A percentile compares a stretch with the other conserved stretches of the same genome.
Evolutionary conservation across 352 stramenopile genomes (phyloP).

Genomic region (Globisporangium takayamanum): DNA sequence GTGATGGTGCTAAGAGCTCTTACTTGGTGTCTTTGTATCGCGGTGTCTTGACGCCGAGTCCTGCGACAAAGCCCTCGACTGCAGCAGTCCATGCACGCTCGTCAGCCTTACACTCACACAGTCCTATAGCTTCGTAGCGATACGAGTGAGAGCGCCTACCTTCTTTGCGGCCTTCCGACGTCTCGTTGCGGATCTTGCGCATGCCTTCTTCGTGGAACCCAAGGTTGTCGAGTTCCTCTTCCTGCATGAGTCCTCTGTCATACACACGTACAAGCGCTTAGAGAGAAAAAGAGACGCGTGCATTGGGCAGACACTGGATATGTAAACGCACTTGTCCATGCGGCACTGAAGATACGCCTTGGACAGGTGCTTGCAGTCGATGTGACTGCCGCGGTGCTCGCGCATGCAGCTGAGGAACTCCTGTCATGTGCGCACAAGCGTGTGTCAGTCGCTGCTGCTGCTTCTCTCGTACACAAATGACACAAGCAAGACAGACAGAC

Average conservation of each 20-base stretch:
- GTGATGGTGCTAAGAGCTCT: neutral
- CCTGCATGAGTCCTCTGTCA: slow-evolving; percentile 71
- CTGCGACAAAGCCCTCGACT: slow-evolving; percentile 81
- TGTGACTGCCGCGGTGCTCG: slow-evolving; percentile 75
- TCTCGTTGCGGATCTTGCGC: slow-evolving; percentile 49
- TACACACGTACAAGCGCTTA: neutral
- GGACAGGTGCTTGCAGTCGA: slow-evolving; percentile 87
- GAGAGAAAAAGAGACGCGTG: neutral
- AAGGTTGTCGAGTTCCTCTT: slow-evolving; percentile 75
- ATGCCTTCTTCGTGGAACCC: slow-evolving; percentile 82
- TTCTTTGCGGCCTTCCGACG: slow-evolving; percentile 70
- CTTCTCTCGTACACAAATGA: neutral
- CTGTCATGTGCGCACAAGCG: slow-evolving; percentile 13
- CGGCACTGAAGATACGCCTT: slow-evolving; percentile 85
- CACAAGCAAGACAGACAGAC: slow-evolving; percentile 13
- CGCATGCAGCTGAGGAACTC: slow-evolving; percentile 83
- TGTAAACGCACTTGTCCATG: slow-evolving; percentile 77
- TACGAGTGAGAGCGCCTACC: slow-evolving; percentile 13
- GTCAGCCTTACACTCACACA: neutral
- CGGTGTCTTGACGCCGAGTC: slow-evolving; percentile 62
- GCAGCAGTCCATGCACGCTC: neutral
- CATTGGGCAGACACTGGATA: neutral
- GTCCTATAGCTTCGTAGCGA: neutral
- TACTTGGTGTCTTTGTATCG: slow-evolving; percentile 51
- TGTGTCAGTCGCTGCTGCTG: neutral